These are phyloP conservation scores for Ogataea hybrid DNA, from an alignment of 1,139 yeast species.

Conservation along the genomic window DNA sequence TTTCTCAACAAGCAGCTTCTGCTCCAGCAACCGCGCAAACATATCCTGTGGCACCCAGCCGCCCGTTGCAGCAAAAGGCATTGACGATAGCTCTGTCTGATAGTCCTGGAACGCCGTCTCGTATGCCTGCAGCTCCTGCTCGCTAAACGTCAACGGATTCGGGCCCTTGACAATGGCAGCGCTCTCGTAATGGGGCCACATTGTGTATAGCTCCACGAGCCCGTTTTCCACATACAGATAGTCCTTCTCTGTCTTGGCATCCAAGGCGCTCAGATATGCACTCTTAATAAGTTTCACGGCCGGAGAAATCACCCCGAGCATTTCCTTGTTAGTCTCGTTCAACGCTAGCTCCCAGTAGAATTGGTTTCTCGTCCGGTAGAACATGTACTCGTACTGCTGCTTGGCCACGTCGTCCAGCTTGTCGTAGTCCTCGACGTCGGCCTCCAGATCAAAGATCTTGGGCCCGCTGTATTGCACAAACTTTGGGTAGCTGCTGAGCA, in stretches of 20 bases:
- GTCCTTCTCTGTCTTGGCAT: slow-evolving; percentile 61
- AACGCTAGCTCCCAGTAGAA: slow-evolving; percentile 80
- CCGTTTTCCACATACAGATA: slow-evolving; percentile 65
- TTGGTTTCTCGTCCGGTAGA: slow-evolving; percentile 87
- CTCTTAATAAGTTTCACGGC: slow-evolving; percentile 66
- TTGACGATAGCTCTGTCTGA: slow-evolving; percentile 62
- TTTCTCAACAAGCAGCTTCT: slow-evolving; percentile 54
- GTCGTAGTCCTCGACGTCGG: slow-evolving; percentile 71
- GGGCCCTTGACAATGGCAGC: slow-evolving; percentile 51
- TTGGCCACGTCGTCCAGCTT: slow-evolving; percentile 68
- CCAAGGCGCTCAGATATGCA: slow-evolving; percentile 65
- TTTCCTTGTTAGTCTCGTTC: slow-evolving; percentile 59
- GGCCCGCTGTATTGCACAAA: slow-evolving; percentile 88
- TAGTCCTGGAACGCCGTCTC: slow-evolving; percentile 60
- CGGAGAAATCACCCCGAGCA: no score
- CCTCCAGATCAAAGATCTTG: slow-evolving; percentile 69
- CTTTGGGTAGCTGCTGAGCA: slow-evolving; percentile 73
- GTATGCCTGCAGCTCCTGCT: slow-evolving; percentile 49
- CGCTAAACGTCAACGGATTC: slow-evolving; percentile 64
- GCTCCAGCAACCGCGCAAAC: slow-evolving; percentile 67
- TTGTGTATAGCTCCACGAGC: slow-evolving; percentile 67
- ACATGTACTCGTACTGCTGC: slow-evolving; percentile 81
- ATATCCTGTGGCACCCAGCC: slow-evolving; percentile 97
- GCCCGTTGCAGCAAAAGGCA: slow-evolving; percentile 87
- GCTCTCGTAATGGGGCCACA: slow-evolving; percentile 70